These are phyloP conservation scores for Dioscorea cayenensis DNA, from an alignment of 116 monocot species.

Conservation along the genomic window DNA sequence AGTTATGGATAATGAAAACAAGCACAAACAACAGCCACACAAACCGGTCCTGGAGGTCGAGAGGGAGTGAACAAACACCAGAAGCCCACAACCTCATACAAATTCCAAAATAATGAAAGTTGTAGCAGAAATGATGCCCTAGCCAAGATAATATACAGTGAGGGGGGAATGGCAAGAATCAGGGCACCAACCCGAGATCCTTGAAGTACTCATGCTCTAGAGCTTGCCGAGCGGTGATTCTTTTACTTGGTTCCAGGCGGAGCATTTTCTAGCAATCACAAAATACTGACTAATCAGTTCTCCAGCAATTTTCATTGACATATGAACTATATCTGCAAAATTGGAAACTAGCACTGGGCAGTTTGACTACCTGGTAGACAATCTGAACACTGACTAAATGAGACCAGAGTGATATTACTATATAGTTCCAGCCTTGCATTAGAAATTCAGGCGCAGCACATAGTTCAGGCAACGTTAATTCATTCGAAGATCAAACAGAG, in stretches of 20 bases:
- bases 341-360: too few species aligned
- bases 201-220: conserved; percentile 89
- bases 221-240: conserved; percentile 71
- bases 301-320: not conserved
- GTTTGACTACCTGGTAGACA: too few species aligned
- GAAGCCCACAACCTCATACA: not conserved
- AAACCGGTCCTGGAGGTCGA: not conserved
- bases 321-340: not conserved
- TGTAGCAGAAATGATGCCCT: not conserved
- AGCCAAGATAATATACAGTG: not conserved
- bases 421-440: too few species aligned
- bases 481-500: too few species aligned
- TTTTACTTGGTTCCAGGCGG: conserved; percentile 62
- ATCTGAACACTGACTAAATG: too few species aligned
- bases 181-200: conserved; percentile 55
- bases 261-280: conserved; percentile 82
- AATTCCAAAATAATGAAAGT: not conserved
- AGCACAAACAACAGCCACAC: not conserved
- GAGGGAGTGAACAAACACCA: not conserved
- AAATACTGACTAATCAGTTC: not conserved
- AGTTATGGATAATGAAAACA: too few species aligned
- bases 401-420: too few species aligned
- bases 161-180: not conserved
- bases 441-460: too few species aligned
- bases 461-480: too few species aligned